phyloP scores from a whole-genome alignment of 805 yeast species.

The Isabelozyma gotoi region DNA sequence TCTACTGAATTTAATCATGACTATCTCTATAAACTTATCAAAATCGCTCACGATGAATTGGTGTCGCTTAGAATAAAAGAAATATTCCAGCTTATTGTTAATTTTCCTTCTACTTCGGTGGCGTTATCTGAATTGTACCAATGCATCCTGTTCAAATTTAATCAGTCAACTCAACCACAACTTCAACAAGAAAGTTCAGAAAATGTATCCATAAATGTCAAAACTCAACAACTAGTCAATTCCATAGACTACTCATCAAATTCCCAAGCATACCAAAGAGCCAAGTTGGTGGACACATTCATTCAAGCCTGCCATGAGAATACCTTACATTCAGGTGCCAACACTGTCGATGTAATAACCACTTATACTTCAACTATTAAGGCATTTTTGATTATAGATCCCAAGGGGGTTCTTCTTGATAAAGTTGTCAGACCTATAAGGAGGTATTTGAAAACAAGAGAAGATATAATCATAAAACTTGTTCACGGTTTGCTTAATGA shows the following conservation, averaged over 20 bases:
- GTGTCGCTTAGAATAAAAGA: constrained; percentile 54
- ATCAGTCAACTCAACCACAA: constrained; percentile 1
- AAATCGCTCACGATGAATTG: constrained; percentile 38
- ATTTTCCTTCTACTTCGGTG: constrained; percentile 50
- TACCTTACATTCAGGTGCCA: constrained; percentile 76
- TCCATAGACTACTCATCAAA: constrained; percentile 16
- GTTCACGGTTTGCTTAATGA: constrained; percentile 68
- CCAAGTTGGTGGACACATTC: constrained; percentile 51
- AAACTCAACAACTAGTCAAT: constrained; percentile 6
- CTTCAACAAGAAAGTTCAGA: neutral
- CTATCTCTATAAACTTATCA: constrained; percentile 26
- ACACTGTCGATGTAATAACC: constrained; percentile 69
- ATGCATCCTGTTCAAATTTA: constrained; percentile 41
- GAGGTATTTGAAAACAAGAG: constrained; percentile 64
- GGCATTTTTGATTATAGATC: constrained; percentile 76
- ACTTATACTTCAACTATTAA: constrained; percentile 71
- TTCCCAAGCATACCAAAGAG: constrained; percentile 45
- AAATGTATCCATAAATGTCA: constrained; percentile 1
- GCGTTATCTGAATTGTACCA: constrained; percentile 59
- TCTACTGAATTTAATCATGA: constrained; percentile 7
- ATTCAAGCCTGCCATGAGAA: constrained; percentile 41
- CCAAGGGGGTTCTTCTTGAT: constrained; percentile 80
- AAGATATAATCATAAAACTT: constrained; percentile 68
- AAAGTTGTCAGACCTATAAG: constrained; percentile 77
- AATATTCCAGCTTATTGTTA: constrained; percentile 55